Evolutionary conservation across 805 yeast species (phyloP).

Genomic region (Yarrowia phangngaensis): DNA sequence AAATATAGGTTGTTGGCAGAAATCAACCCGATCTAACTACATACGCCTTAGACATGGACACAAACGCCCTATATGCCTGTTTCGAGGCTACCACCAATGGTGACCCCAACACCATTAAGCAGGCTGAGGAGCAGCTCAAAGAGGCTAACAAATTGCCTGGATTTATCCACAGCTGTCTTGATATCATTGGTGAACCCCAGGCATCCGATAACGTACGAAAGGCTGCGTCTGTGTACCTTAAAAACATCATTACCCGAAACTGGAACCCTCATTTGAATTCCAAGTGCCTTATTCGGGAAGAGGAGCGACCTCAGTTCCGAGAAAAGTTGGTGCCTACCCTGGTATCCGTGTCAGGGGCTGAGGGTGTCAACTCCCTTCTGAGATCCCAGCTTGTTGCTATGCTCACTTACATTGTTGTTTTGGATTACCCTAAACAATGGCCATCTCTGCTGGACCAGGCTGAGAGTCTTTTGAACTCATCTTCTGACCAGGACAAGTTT

Average conservation of each 20-base stretch:
- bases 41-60: slow-evolving; percentile 21
- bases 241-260: slow-evolving; percentile 61
- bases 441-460: slow-evolving; percentile 50
- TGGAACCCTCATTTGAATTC: slow-evolving; percentile 47
- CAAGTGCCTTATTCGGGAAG: slow-evolving; percentile 49
- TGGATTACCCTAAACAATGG: slow-evolving; percentile 55
- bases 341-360: slow-evolving; percentile 36
- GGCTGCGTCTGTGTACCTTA: slow-evolving; percentile 79
- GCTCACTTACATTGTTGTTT: slow-evolving; percentile 49
- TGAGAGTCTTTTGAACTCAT: slow-evolving; percentile 43
- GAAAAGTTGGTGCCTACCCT: slow-evolving; percentile 60
- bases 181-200: slow-evolving; percentile 56
- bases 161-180: slow-evolving; percentile 77
- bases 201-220: slow-evolving; percentile 53
- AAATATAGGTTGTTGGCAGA: no score
- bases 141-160: slow-evolving; percentile 58
- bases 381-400: slow-evolving; percentile 47
- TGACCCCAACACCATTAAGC: slow-evolving; percentile 30
- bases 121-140: slow-evolving; percentile 66
- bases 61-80: slow-evolving; percentile 25
- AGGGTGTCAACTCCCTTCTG: slow-evolving; percentile 35
- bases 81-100: slow-evolving; percentile 24
- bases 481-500: slow-evolving; percentile 53
- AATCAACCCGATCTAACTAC: no score
- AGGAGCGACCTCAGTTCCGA: slow-evolving; percentile 70